phyloP scores from a whole-genome alignment of 768 basidiomycete genomes.

The Cantharellus cinnabarinus region DNA sequence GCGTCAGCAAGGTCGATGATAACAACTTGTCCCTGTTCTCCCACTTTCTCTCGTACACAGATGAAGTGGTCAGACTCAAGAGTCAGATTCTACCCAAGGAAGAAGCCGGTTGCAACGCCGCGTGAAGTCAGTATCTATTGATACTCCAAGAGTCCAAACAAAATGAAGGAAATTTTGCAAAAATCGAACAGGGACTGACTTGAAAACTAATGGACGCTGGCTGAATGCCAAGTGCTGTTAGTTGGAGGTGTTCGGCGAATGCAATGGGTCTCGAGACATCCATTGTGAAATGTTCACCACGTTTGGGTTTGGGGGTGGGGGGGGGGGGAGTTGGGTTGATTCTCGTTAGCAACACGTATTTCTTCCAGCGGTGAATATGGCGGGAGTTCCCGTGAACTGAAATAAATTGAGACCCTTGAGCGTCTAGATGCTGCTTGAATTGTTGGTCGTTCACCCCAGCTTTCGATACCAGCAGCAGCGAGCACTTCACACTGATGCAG shows the following conservation, averaged over 20 bases:
- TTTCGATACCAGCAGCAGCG: too few species aligned
- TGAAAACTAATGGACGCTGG: constrained; percentile 96
- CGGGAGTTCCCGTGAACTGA: too few species aligned
- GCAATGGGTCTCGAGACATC: constrained; percentile 39
- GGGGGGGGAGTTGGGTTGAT: too few species aligned
- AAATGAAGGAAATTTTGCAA: neutral
- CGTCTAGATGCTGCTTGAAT: too few species aligned
- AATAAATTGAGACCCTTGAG: too few species aligned
- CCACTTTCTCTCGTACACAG: constrained; percentile 88
- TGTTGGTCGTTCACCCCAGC: too few species aligned
- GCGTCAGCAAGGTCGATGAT: constrained; percentile 96
- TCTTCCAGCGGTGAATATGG: too few species aligned
- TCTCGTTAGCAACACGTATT: too few species aligned
- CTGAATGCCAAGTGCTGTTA: constrained; percentile 89
- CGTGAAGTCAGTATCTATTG: neutral
- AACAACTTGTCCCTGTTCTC: constrained; percentile 92
- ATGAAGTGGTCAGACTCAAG: constrained; percentile 97
- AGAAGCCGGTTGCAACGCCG: neutral
- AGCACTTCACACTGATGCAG: too few species aligned
- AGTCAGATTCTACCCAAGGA: constrained; percentile 49
- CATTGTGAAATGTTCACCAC: neutral
- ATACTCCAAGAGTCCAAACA: neutral
- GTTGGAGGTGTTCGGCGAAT: constrained; percentile 80
- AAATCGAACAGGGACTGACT: constrained; percentile 20
- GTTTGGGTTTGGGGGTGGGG: too few species aligned